A percentile compares a stretch with the other conserved stretches of the same genome.
Evolutionary conservation across 257 asterid genomes (phyloP).

Genomic region (Primulina tabacum): DNA sequence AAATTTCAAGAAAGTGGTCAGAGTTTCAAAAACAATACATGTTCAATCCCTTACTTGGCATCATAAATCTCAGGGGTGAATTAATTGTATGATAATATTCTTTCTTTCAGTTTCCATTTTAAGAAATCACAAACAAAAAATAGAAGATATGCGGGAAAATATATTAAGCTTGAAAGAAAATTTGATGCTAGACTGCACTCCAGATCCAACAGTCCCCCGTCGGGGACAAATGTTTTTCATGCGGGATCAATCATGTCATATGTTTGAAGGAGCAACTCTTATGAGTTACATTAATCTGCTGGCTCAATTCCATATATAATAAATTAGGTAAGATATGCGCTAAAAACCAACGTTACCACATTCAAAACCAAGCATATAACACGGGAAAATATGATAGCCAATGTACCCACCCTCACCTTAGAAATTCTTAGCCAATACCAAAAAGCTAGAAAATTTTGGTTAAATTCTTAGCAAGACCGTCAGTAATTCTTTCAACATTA

Average conservation of each 20-base stretch:
- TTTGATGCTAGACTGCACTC: too few relatives aligned
- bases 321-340: neutral
- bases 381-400: too few relatives aligned
- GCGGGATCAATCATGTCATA: too few relatives aligned
- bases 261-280: neutral
- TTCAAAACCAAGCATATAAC: neutral
- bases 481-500: constrained; percentile 3
- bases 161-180: too few relatives aligned
- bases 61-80: neutral
- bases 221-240: too few relatives aligned
- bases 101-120: too few relatives aligned
- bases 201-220: too few relatives aligned
- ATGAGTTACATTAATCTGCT: neutral
- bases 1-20: neutral
- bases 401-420: neutral
- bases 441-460: neutral
- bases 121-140: too few relatives aligned
- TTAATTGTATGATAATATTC: too few relatives aligned
- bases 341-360: neutral
- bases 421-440: neutral
- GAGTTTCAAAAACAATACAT: too few relatives aligned
- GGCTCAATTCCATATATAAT: neutral
- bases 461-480: neutral
- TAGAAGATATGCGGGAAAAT: too few relatives aligned
- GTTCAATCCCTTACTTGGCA: neutral